Evolutionary conservation across 495 filamentous ascomycete species (phyloP).

Genomic region (Penicillium bovifimosum): DNA sequence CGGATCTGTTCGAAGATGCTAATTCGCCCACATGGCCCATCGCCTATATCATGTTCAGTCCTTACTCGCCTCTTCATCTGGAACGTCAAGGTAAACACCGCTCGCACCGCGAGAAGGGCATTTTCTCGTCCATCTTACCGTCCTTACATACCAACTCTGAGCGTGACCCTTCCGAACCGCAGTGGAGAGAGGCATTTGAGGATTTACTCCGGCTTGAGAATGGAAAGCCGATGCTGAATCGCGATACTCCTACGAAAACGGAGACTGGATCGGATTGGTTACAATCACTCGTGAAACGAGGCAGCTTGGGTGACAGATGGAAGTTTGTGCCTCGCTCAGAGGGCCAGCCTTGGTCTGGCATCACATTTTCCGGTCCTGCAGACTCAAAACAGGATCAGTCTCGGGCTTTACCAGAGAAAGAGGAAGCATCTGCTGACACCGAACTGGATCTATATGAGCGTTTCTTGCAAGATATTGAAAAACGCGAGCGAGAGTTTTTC

Average conservation of each 20-base stretch:
- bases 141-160: constrained; percentile 26
- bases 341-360: constrained; percentile 21
- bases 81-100: constrained; percentile 34
- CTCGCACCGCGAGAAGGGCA: constrained; percentile 23
- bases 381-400: constrained; percentile 1
- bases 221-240: constrained; percentile 42
- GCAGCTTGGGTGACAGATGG: constrained; percentile 37
- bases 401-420: constrained; percentile 2
- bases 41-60: constrained; percentile 38
- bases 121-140: constrained; percentile 37
- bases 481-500: constrained; percentile 30
- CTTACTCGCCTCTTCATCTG: constrained; percentile 49
- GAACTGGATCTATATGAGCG: constrained; percentile 45
- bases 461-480: constrained; percentile 38
- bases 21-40: constrained; percentile 36
- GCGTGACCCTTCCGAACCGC: constrained; percentile 31
- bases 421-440: constrained; percentile 18
- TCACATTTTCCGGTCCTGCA: constrained; percentile 17
- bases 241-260: constrained; percentile 14
- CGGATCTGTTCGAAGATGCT: constrained; percentile 26
- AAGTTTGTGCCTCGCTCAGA: constrained; percentile 24
- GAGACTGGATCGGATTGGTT: constrained; percentile 37
- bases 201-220: constrained; percentile 48
- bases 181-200: constrained; percentile 53
- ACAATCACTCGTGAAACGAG: constrained; percentile 31